Evolutionary conservation across 208 protist species (phyloP).

Genomic region (Kentomonas sorsogonicus): DNA sequence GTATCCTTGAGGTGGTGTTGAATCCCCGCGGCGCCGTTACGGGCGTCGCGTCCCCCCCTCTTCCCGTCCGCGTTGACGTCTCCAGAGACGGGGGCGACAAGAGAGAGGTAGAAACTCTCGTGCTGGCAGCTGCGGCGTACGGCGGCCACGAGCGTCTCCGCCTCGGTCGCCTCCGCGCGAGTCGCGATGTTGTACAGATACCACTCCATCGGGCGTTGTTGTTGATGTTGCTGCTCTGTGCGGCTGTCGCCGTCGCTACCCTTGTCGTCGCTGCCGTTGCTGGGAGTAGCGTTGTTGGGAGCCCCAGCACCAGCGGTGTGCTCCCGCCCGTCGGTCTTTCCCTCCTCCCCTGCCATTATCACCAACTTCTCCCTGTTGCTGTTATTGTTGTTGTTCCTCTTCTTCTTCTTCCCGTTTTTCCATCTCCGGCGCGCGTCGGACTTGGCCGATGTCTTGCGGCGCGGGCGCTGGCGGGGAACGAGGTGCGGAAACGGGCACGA

Average conservation of each 20-base stretch:
- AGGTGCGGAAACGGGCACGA: constrained; percentile 48
- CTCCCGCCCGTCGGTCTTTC: background rate
- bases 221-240: background rate
- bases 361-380: constrained; percentile 1
- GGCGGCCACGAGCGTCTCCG: constrained; percentile 51
- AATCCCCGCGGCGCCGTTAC: background rate
- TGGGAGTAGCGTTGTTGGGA: too few relatives aligned
- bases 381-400: background rate
- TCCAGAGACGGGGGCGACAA: constrained; percentile 11
- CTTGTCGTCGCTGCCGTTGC: too few relatives aligned
- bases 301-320: background rate
- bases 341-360: too few relatives aligned
- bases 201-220: background rate
- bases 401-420: constrained; percentile 7
- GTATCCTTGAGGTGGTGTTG: too few relatives aligned
- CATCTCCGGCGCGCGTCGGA: too few relatives aligned
- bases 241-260: background rate
- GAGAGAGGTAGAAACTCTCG: constrained; percentile 31
- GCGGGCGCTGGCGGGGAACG: constrained; percentile 22
- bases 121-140: constrained; percentile 64
- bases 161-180: constrained; percentile 41
- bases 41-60: background rate
- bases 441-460: too few relatives aligned
- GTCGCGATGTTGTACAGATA: constrained; percentile 68
- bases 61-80: background rate